These are phyloP conservation scores for Teunomyces panamensis DNA, from an alignment of 805 yeast species.

Conservation along the genomic window DNA sequence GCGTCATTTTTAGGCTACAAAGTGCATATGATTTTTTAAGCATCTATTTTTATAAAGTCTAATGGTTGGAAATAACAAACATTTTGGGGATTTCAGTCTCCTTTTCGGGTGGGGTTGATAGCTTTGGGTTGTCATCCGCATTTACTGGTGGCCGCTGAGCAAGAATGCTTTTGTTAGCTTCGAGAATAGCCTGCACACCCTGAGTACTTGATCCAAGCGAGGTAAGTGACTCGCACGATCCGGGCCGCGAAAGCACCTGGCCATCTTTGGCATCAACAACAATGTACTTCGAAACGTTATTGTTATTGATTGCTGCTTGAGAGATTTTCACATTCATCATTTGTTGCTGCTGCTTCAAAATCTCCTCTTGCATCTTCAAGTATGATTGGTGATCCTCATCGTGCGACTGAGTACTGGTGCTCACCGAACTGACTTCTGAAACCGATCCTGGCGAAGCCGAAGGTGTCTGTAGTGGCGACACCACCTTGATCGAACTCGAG, in stretches of 20 bases:
- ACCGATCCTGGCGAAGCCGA: not conserved
- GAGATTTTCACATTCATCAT: slow-evolving; percentile 19
- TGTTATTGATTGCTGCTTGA: not conserved
- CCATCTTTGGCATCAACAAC: slow-evolving; percentile 1
- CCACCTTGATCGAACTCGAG: not conserved
- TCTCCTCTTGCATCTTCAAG: slow-evolving; percentile 35
- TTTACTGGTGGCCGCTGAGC: not conserved
- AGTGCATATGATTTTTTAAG: not conserved
- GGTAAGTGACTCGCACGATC: slow-evolving; percentile 7
- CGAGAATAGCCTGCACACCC: slow-evolving; percentile 7
- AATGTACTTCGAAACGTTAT: not conserved
- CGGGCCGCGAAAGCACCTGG: not conserved
- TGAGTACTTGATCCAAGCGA: slow-evolving; percentile 5
- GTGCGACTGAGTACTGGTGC: slow-evolving; percentile 7
- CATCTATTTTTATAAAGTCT: not conserved
- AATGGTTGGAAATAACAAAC: slow-evolving; percentile 9
- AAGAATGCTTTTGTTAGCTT: slow-evolving; percentile 6
- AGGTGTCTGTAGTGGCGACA: not conserved
- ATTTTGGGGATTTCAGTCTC: slow-evolving; percentile 7
- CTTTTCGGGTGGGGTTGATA: not conserved
- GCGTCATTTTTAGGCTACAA: not conserved
- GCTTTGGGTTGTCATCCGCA: not conserved
- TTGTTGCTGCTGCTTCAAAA: slow-evolving; percentile 36
- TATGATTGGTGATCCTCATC: slow-evolving; percentile 34
- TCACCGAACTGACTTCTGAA: not conserved